These are phyloP conservation scores for Begonia fuchsioides DNA, from an alignment of 306 rosid genomes.

Conservation along the genomic window DNA sequence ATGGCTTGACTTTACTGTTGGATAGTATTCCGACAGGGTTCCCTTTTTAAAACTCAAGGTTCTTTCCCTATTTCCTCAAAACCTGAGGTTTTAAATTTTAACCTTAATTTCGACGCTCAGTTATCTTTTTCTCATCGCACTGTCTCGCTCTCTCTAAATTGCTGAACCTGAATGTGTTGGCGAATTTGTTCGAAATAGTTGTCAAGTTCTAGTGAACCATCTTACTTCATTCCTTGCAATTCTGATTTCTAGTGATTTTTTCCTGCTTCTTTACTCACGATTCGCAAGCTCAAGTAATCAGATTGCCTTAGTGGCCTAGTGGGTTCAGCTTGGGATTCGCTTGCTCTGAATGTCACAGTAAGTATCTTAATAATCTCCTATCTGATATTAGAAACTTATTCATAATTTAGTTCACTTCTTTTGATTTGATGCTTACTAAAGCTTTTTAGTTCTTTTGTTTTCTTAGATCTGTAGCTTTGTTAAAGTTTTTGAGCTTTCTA, in stretches of 20 bases:
- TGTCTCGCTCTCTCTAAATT: not conserved
- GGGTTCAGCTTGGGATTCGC: slow-evolving; percentile 39
- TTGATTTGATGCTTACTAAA: slow-evolving; percentile 14
- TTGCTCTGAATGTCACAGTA: slow-evolving; percentile 30
- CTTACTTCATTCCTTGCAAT: slow-evolving; percentile 23
- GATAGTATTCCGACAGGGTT: no score
- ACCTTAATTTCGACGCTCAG: slow-evolving; percentile 24
- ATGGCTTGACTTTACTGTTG: no score
- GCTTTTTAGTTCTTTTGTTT: slow-evolving; percentile 8
- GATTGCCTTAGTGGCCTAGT: slow-evolving; percentile 33
- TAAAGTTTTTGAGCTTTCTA: slow-evolving; percentile 17
- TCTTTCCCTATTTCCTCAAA: no score
- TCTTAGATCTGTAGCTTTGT: slow-evolving; percentile 45
- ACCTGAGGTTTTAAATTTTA: no score
- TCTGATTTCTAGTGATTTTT: slow-evolving; percentile 22
- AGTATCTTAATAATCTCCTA: slow-evolving; percentile 18
- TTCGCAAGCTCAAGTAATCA: slow-evolving; percentile 21
- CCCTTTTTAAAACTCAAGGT: no score
- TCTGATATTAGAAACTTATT: slow-evolving; percentile 15
- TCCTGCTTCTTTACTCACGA: slow-evolving; percentile 9
- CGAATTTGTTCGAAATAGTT: no score
- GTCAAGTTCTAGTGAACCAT: slow-evolving; percentile 23
- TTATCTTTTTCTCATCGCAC: slow-evolving; percentile 19
- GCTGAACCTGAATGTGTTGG: no score
- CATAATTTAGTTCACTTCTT: slow-evolving; percentile 17